These are phyloP conservation scores for Pseudopithomyces maydicus DNA, from an alignment of 2,329 filamentous ascomycete genomes.

Conservation along the genomic window DNA sequence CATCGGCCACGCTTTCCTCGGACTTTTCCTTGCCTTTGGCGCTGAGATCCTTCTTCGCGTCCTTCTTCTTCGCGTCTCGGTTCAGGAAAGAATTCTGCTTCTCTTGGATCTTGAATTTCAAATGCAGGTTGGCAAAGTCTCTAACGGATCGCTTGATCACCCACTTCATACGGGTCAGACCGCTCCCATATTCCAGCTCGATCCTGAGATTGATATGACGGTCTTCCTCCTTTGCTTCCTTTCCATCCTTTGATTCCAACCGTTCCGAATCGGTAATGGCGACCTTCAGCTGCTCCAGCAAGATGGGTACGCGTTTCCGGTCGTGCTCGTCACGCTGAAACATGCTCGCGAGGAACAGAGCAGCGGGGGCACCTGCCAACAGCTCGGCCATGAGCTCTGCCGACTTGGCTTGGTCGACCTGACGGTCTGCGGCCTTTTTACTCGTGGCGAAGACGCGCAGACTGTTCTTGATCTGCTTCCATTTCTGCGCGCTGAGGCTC, in stretches of 20 bases:
- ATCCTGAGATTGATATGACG: constrained; percentile 88
- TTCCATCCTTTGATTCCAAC: constrained; percentile 33
- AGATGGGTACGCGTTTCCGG: constrained; percentile 90
- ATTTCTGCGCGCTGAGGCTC: constrained; percentile 71
- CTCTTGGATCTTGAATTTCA: constrained; percentile 88
- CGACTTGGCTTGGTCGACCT: constrained; percentile 92
- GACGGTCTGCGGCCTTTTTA: constrained; percentile 80
- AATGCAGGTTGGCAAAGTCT: constrained; percentile 90
- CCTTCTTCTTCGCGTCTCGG: constrained; percentile 53
- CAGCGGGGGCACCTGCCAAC: constrained; percentile 88
- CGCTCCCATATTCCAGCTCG: constrained; percentile 94
- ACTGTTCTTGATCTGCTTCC: constrained; percentile 91
- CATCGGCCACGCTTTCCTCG: constrained; percentile 53
- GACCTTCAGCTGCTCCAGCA: constrained; percentile 93
- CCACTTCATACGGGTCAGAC: constrained; percentile 96
- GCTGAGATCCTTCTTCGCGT: constrained; percentile 20
- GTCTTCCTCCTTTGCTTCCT: constrained; percentile 47
- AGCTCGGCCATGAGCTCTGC: constrained; percentile 96
- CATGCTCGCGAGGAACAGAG: constrained; percentile 94
- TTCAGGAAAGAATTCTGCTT: constrained; percentile 79
- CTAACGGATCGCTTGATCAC: constrained; percentile 82
- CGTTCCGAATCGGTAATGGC: constrained; percentile 78
- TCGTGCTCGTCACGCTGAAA: constrained; percentile 96
- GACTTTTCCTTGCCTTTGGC: constrained; percentile 25
- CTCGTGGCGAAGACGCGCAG: constrained; percentile 77